Percentiles rank a stretch among this genome's conserved stretches.
phyloP scores from a whole-genome alignment of 768 basidiomycete species.

The Mycena latifolia region DNA sequence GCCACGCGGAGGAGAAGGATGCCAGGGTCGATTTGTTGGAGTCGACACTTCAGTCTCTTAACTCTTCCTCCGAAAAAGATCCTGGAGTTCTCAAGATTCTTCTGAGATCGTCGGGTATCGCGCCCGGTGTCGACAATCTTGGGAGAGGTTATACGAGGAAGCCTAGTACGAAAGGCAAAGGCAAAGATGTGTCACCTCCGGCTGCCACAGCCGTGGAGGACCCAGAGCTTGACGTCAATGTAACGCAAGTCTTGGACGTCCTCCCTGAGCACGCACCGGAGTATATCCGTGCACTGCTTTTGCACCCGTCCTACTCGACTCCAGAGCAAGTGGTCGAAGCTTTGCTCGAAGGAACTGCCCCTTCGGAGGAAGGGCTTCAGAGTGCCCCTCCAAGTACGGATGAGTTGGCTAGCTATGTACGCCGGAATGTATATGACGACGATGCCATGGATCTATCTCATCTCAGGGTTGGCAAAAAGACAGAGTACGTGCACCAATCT shows the following conservation, averaged over 20 bases:
- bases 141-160: slow-evolving; percentile 37
- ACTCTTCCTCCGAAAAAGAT: slow-evolving; percentile 44
- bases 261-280: slow-evolving; percentile 69
- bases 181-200: slow-evolving; percentile 45
- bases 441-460: slow-evolving; percentile 74
- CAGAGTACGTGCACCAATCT: slow-evolving; percentile 54
- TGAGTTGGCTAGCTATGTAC: slow-evolving; percentile 45
- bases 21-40: slow-evolving; percentile 70
- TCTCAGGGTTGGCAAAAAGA: slow-evolving; percentile 75
- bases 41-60: slow-evolving; percentile 58
- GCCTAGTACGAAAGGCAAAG: slow-evolving; percentile 55
- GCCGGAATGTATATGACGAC: slow-evolving; percentile 83
- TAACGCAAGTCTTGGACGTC: slow-evolving; percentile 82
- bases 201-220: slow-evolving; percentile 43
- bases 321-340: slow-evolving; percentile 77
- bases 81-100: slow-evolving; percentile 75
- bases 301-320: slow-evolving; percentile 61
- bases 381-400: slow-evolving; percentile 40
- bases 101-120: slow-evolving; percentile 69
- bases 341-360: slow-evolving; percentile 81
- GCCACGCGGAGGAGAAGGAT: slow-evolving; percentile 64
- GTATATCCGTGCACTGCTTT: slow-evolving; percentile 72
- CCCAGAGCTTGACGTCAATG: slow-evolving; percentile 65
- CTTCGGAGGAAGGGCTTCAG: slow-evolving; percentile 46
- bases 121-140: slow-evolving; percentile 53